Evolutionary conservation across 768 basidiomycete genomes (phyloP).

Genomic region (Auriscalpium orientale): DNA sequence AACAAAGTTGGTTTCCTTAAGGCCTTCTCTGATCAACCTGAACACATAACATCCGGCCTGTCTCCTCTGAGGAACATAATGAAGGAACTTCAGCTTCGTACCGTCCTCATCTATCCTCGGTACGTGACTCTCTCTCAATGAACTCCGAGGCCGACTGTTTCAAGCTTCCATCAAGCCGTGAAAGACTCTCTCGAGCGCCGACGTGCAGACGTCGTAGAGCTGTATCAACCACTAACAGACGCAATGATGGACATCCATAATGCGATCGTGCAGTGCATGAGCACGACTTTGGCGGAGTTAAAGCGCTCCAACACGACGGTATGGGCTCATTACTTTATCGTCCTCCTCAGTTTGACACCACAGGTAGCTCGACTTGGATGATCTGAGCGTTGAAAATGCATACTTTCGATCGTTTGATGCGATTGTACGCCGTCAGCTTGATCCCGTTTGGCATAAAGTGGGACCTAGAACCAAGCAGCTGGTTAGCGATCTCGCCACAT

Average conservation of each 20-base stretch:
- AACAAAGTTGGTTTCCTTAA: conserved; percentile 91
- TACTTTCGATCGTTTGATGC: conserved; percentile 91
- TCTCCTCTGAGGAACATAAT: conserved; percentile 89
- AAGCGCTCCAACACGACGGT: conserved; percentile 80
- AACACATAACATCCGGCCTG: conserved; percentile 87
- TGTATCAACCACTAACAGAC: conserved; percentile 79
- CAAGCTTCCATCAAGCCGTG: conserved; percentile 85
- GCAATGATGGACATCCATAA: conserved; percentile 89
- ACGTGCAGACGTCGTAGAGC: conserved; percentile 85
- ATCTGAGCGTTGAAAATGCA: conserved; percentile 85
- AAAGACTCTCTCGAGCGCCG: conserved; percentile 76
- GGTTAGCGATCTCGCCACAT: conserved; percentile 77
- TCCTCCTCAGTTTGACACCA: neutral
- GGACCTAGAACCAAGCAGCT: conserved; percentile 88
- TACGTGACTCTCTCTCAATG: conserved; percentile 21
- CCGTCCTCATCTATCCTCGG: conserved; percentile 92
- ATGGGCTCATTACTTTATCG: conserved; percentile 3
- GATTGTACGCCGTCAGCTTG: conserved; percentile 81
- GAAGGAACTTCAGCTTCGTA: conserved; percentile 84
- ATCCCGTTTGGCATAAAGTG: conserved; percentile 95
- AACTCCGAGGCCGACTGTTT: neutral
- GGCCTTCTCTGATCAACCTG: conserved; percentile 95
- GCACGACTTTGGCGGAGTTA: conserved; percentile 78
- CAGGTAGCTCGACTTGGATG: conserved; percentile 85
- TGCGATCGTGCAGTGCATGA: conserved; percentile 92